Evolutionary conservation across 2,329 filamentous ascomycete genomes (phyloP).

Genomic region (Colletotrichum sp.): DNA sequence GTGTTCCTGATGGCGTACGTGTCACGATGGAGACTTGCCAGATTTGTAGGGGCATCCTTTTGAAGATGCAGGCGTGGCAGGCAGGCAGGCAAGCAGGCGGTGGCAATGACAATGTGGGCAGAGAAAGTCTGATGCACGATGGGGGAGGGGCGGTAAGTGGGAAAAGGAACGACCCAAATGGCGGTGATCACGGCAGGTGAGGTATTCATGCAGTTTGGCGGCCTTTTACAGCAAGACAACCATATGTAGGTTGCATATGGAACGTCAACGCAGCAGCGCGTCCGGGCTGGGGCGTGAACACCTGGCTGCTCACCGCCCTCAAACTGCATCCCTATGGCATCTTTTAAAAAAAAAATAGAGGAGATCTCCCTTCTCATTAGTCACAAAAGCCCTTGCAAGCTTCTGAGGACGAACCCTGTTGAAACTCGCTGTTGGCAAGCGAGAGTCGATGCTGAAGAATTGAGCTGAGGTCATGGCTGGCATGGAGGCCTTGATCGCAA

Average conservation of each 20-base stretch:
- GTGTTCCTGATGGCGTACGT: neutral
- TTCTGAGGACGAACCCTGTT: neutral
- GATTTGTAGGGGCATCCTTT: neutral
- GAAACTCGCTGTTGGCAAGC: conserved; percentile 6
- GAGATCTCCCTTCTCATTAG: neutral
- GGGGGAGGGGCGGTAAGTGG: neutral
- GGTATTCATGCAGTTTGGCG: neutral
- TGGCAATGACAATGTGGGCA: neutral
- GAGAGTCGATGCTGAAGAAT: conserved; percentile 10
- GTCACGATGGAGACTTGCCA: neutral
- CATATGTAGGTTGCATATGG: neutral
- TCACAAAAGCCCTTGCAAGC: neutral
- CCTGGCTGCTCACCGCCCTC: neutral
- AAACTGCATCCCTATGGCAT: neutral
- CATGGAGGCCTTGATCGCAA: neutral
- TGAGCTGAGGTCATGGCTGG: neutral
- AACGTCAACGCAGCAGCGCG: neutral
- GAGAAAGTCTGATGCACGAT: neutral
- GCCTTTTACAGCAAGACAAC: neutral
- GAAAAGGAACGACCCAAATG: neutral
- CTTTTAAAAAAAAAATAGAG: neutral
- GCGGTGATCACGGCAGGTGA: neutral
- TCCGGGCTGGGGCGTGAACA: neutral
- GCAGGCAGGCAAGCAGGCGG: neutral
- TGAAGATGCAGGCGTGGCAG: neutral